Percentiles rank a stretch among this genome's conserved stretches.
Evolutionary conservation across 805 yeast species (phyloP).

Genomic region (Crinitomyces ghanaensis): DNA sequence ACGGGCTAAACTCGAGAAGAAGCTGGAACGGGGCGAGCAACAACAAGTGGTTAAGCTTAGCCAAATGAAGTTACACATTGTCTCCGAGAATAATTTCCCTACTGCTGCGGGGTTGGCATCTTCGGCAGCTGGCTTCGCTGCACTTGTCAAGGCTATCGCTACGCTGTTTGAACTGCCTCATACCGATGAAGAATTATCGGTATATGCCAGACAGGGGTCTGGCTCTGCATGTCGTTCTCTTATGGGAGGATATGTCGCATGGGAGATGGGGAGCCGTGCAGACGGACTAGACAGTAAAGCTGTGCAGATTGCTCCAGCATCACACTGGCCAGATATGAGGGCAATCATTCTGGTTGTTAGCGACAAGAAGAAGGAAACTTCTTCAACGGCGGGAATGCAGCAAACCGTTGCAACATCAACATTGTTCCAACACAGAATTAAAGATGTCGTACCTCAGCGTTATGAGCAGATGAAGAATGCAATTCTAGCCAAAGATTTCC

Average conservation of each 20-base stretch:
- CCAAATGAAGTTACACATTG: constrained; percentile 59
- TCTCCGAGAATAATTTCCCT: constrained; percentile 93
- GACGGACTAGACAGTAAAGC: constrained; percentile 95
- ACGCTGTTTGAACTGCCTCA: constrained; percentile 77
- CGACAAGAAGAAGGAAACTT: constrained; percentile 87
- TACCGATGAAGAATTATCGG: constrained; percentile 71
- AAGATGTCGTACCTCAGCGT: constrained; percentile 75
- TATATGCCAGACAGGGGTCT: constrained; percentile 94
- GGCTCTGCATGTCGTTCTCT: constrained; percentile 97
- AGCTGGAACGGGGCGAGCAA: constrained; percentile 38
- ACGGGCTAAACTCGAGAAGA: no score
- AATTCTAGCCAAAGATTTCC: constrained; percentile 64
- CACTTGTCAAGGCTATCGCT: constrained; percentile 83
- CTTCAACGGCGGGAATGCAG: constrained; percentile 96
- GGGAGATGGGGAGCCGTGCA: constrained; percentile 81
- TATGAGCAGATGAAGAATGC: constrained; percentile 72
- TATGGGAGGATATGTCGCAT: constrained; percentile 96
- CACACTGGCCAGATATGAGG: constrained; percentile 87
- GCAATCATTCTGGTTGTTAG: constrained; percentile 89
- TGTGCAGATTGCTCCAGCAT: constrained; percentile 72
- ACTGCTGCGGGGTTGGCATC: constrained; percentile 99
- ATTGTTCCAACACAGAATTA: constrained; percentile 68
- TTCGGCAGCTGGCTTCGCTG: constrained; percentile 98
- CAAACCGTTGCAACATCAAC: constrained; percentile 82
- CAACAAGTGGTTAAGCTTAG: constrained; percentile 30